Evolutionary conservation across 1,139 yeast species (phyloP).

Genomic region (Saccharomyces hybrid): DNA sequence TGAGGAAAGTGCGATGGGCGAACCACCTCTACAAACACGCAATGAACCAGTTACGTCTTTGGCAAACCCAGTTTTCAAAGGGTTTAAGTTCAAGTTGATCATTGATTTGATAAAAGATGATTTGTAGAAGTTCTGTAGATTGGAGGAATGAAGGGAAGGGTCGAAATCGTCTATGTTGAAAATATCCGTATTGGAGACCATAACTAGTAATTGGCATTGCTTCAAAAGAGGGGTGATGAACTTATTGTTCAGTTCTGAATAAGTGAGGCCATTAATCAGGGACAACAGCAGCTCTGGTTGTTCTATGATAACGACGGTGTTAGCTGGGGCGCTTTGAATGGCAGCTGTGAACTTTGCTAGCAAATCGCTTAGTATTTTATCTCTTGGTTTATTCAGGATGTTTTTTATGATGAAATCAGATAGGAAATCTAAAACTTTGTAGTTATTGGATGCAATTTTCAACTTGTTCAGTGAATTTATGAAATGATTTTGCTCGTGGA

Average conservation of each 20-base stretch:
- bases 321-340: not conserved
- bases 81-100: constrained; percentile 43
- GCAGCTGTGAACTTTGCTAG: constrained; percentile 15
- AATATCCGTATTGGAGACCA: constrained; percentile 19
- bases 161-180: constrained; percentile 11
- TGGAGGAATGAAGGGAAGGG: constrained; percentile 4
- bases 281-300: constrained; percentile 30
- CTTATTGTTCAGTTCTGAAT: constrained; percentile 22
- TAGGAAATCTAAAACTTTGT: constrained; percentile 19
- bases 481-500: constrained; percentile 22
- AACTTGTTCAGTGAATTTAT: constrained; percentile 16
- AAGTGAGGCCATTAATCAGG: constrained; percentile 20
- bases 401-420: constrained; percentile 21
- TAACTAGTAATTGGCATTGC: constrained; percentile 21
- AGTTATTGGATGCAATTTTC: constrained; percentile 17
- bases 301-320: constrained; percentile 22
- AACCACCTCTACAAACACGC: constrained; percentile 49
- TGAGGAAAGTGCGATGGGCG: constrained; percentile 26
- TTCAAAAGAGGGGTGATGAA: constrained; percentile 26
- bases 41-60: constrained; percentile 73
- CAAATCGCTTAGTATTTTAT: constrained; percentile 13
- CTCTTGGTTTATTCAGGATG: constrained; percentile 28
- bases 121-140: constrained; percentile 19
- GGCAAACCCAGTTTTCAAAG: constrained; percentile 75
- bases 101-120: constrained; percentile 22